Conservation (phyloP, 2,329 filamentous ascomycete genomes). For the Alternaria triticina region DNA sequence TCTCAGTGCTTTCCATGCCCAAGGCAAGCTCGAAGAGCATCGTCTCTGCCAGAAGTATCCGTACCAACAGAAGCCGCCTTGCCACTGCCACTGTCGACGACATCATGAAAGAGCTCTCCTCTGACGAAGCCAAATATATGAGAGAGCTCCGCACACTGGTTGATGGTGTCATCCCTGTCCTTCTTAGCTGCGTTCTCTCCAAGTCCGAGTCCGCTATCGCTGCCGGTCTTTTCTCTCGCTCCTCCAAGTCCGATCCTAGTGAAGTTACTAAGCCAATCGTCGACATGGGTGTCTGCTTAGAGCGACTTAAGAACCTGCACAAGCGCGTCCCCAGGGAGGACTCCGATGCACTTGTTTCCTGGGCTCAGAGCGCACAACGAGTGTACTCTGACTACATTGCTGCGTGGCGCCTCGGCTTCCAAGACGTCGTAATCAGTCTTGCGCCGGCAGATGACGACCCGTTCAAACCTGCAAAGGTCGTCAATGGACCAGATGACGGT, state of each 20-base stretch:
- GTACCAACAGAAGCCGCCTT: slow-evolving; percentile 71
- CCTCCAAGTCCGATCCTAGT: slow-evolving; percentile 61
- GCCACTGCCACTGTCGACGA: slow-evolving; percentile 74
- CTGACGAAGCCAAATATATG: slow-evolving; percentile 87
- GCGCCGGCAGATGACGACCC: slow-evolving; percentile 72
- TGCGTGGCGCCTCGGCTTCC: slow-evolving; percentile 91
- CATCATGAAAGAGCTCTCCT: slow-evolving; percentile 77
- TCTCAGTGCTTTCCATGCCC: slow-evolving; percentile 85
- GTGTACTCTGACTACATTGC: slow-evolving; percentile 86
- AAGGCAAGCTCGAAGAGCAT: slow-evolving; percentile 70
- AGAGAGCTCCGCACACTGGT: slow-evolving; percentile 91
- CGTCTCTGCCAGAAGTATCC: slow-evolving; percentile 77
- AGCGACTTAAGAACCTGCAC: slow-evolving; percentile 82
- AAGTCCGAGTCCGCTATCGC: slow-evolving; percentile 69
- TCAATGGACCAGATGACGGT: slow-evolving; percentile 54
- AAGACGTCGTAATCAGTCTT: slow-evolving; percentile 92
- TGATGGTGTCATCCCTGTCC: slow-evolving; percentile 91
- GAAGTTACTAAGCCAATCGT: slow-evolving; percentile 85
- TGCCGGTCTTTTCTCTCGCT: slow-evolving; percentile 70
- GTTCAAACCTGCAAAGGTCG: slow-evolving; percentile 55
- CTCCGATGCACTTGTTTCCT: slow-evolving; percentile 73
- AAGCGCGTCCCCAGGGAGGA: slow-evolving; percentile 78
- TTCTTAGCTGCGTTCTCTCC: slow-evolving; percentile 82
- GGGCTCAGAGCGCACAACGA: slow-evolving; percentile 79
- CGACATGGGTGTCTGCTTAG: slow-evolving; percentile 89